phyloP scores from a whole-genome alignment of 2,329 filamentous ascomycete genomes.

The Alternaria hordeiaustralica region DNA sequence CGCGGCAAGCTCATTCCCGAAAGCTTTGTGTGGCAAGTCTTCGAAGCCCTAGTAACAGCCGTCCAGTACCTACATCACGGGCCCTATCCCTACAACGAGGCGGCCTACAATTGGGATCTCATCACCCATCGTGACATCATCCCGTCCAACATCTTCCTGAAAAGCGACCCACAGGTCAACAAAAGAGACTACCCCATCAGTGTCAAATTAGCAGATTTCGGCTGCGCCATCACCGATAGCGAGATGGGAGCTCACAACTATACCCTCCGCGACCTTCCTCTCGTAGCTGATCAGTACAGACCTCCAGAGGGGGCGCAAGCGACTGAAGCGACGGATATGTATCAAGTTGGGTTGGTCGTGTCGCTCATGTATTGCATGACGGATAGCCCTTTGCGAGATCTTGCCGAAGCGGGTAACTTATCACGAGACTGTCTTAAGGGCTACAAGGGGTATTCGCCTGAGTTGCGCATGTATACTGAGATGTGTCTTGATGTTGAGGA shows the following conservation, averaged over 20 bases:
- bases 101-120: background rate
- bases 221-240: background rate
- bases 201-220: background rate
- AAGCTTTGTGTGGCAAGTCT: background rate
- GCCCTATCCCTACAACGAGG: background rate
- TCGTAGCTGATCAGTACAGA: background rate
- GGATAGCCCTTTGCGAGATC: background rate
- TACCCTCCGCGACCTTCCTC: background rate
- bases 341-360: constrained; percentile 1
- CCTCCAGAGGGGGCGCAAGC: background rate
- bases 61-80: background rate
- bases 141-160: background rate
- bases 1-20: background rate
- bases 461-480: background rate
- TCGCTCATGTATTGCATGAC: background rate
- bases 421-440: background rate
- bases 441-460: background rate
- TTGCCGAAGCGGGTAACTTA: background rate
- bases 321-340: constrained; percentile 1
- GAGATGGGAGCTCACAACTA: background rate
- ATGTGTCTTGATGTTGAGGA: background rate
- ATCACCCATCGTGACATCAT: background rate
- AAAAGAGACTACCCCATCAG: background rate
- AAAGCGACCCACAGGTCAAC: background rate
- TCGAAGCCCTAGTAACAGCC: background rate